These are phyloP conservation scores for Xylaria digitata DNA, from an alignment of 2,329 filamentous ascomycete genomes.

Conservation along the genomic window DNA sequence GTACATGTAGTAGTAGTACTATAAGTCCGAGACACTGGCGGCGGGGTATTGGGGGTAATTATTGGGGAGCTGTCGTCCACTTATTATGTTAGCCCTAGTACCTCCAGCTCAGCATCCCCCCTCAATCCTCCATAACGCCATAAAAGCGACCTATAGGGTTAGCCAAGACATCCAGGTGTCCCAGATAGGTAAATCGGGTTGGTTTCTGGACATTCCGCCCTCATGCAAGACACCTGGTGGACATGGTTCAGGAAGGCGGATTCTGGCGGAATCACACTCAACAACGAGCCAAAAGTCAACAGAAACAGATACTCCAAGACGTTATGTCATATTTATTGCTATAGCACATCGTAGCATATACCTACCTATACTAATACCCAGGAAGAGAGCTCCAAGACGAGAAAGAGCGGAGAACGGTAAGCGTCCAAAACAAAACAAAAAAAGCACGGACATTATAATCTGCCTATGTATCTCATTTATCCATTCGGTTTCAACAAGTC, in stretches of 20 bases:
- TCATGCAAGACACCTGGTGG: neutral
- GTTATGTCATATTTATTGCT: slow-evolving; percentile 13
- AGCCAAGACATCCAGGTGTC: too few relatives aligned
- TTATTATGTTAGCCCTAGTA: too few relatives aligned
- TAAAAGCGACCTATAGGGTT: neutral
- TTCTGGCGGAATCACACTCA: too few relatives aligned
- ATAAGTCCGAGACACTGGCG: too few relatives aligned
- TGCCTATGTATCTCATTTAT: slow-evolving; percentile 25
- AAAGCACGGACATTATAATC: slow-evolving; percentile 2
- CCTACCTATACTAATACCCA: neutral
- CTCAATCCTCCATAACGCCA: neutral
- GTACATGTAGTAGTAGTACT: too few relatives aligned
- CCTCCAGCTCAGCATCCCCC: neutral
- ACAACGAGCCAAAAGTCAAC: neutral
- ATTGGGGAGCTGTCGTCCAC: too few relatives aligned
- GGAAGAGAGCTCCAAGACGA: slow-evolving; percentile 6
- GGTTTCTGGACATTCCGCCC: neutral
- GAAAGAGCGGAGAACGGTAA: neutral
- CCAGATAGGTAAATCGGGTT: neutral
- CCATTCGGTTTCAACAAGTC: slow-evolving; percentile 15
- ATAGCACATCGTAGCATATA: neutral
- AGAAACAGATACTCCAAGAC: neutral
- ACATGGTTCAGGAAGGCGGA: too few relatives aligned
- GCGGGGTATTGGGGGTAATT: too few relatives aligned
- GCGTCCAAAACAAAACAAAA: neutral